These are phyloP conservation scores for Periconia digitata DNA, from an alignment of 2,329 filamentous ascomycete genomes.

Conservation along the genomic window DNA sequence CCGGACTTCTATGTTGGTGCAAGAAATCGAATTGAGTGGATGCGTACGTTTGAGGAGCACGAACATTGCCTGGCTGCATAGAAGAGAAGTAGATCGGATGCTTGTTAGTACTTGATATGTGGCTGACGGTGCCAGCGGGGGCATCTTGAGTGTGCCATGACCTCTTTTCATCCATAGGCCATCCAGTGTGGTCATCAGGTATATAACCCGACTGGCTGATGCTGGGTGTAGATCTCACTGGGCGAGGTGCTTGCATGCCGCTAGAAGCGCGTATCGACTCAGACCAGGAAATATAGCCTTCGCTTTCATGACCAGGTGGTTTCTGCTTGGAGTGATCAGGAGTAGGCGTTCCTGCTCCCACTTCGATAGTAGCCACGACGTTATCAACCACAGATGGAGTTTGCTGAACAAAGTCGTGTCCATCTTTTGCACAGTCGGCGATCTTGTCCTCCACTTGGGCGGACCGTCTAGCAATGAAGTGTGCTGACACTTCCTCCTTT, in stretches of 20 bases:
- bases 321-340: neutral
- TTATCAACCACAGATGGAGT: conserved; percentile 16
- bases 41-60: conserved; percentile 24
- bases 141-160: conserved; percentile 9
- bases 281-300: conserved; percentile 46
- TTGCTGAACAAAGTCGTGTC: conserved; percentile 5
- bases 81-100: conserved; percentile 23
- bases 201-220: conserved; percentile 13
- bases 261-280: conserved; percentile 38
- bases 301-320: conserved; percentile 26
- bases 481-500: conserved; percentile 49
- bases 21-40: conserved; percentile 24
- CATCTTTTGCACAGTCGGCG: conserved; percentile 20
- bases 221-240: conserved; percentile 8
- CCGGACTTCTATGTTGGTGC: conserved; percentile 15
- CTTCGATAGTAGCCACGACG: conserved; percentile 32
- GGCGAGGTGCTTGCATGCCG: conserved; percentile 11
- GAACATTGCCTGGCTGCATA: conserved; percentile 14
- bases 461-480: conserved; percentile 42
- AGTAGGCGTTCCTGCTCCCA: neutral
- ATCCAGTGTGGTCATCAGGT: neutral
- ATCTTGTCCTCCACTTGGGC: conserved; percentile 24
- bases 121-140: conserved; percentile 8
- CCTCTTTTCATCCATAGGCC: conserved; percentile 5
- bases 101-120: conserved; percentile 8